Conservation (phyloP, 495 filamentous ascomycete species). For the Penicillium arizonense region DNA sequence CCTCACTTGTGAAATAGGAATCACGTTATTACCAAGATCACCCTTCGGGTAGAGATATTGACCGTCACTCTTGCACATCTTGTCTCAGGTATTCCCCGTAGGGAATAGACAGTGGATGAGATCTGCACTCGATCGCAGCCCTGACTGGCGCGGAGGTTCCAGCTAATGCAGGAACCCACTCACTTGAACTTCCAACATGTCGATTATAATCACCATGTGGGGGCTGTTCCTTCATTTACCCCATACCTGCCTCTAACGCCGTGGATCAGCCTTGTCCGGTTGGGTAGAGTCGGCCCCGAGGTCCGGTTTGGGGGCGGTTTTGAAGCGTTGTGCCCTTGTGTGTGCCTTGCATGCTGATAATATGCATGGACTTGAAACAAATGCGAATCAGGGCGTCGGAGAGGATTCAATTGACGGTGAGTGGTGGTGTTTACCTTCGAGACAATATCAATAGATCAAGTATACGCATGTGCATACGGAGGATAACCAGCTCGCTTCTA, state of each 20-base stretch:
- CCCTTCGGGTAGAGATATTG: no score
- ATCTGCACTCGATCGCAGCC: constrained; percentile 3
- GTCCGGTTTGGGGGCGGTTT: no score
- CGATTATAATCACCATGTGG: constrained; percentile 7
- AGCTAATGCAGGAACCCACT: constrained; percentile 1
- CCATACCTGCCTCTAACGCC: not conserved
- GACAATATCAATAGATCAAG: no score
- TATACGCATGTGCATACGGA: no score
- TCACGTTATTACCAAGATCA: no score
- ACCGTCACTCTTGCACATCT: not conserved
- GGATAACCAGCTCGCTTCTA: not conserved
- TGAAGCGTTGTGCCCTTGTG: no score
- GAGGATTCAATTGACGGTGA: no score
- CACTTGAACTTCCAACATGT: not conserved
- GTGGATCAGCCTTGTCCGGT: not conserved
- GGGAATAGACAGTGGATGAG: not conserved
- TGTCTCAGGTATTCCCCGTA: not conserved
- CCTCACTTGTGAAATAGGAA: not conserved
- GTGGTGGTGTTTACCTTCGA: no score
- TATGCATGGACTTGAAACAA: no score
- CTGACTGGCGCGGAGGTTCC: constrained; percentile 1
- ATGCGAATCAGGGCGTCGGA: no score
- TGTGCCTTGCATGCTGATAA: no score
- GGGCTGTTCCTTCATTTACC: constrained; percentile 6
- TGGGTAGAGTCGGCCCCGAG: no score